Percentiles rank a stretch among this genome's conserved stretches.
phyloP scores from a whole-genome alignment of 176 grass and related monocot genomes.

The Musa troglodytarum region DNA sequence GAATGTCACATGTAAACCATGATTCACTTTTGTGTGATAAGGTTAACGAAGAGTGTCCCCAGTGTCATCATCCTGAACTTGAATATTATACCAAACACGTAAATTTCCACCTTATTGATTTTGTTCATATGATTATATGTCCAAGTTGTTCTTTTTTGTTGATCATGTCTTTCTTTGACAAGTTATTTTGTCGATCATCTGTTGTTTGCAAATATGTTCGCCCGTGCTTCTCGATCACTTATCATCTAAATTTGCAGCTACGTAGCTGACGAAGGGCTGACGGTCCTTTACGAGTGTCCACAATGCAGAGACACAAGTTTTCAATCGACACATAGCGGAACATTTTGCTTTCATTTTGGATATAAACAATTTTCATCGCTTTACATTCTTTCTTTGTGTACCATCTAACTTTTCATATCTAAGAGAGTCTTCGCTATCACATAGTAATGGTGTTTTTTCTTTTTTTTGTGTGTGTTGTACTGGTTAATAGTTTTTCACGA shows the following conservation, averaged over 20 bases:
- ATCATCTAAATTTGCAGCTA: constrained; percentile 41
- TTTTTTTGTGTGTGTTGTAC: too few species aligned
- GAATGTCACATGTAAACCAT: background rate
- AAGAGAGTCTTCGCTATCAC: background rate
- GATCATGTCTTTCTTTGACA: background rate
- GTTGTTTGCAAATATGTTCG: background rate
- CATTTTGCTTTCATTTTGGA: background rate
- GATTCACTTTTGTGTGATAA: constrained; percentile 12
- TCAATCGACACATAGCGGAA: constrained; percentile 33
- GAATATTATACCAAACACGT: constrained; percentile 69
- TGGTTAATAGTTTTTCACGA: too few species aligned
- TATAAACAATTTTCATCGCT: too few species aligned
- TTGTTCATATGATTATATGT: too few species aligned
- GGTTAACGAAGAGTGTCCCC: constrained; percentile 33
- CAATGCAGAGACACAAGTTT: constrained; percentile 26
- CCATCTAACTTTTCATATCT: background rate
- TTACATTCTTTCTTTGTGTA: too few species aligned
- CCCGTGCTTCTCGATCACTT: background rate
- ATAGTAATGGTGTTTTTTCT: too few species aligned
- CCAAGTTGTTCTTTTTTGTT: background rate
- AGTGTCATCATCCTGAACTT: constrained; percentile 34
- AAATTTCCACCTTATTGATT: constrained; percentile 6
- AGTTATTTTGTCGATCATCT: background rate
- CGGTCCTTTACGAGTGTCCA: constrained; percentile 47
- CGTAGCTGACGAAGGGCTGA: constrained; percentile 71